These are phyloP conservation scores for Parathielavia appendiculata DNA, from an alignment of 495 filamentous ascomycete genomes.

Conservation along the genomic window DNA sequence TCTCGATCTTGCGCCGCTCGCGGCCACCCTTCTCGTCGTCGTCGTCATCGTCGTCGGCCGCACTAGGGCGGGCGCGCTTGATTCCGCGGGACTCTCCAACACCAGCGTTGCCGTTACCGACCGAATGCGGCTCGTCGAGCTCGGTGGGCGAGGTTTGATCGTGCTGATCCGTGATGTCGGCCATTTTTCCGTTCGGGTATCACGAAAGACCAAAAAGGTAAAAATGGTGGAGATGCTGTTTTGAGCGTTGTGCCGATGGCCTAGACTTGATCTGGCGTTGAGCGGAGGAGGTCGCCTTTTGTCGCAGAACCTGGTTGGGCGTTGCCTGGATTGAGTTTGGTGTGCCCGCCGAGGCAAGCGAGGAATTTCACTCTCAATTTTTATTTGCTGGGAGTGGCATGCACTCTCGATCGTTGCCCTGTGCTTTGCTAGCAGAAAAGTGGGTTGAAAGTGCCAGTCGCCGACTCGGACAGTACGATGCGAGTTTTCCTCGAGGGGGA, in stretches of 20 bases:
- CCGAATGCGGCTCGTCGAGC: slow-evolving; percentile 56
- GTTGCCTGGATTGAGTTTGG: slow-evolving; percentile 51
- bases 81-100: slow-evolving; percentile 68
- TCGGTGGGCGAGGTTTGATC: slow-evolving; percentile 55
- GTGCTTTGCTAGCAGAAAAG: slow-evolving; percentile 13
- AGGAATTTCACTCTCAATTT: slow-evolving; percentile 39
- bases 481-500: slow-evolving; percentile 2
- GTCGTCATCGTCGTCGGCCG: slow-evolving; percentile 92
- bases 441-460: slow-evolving; percentile 18
- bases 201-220: slow-evolving; percentile 43
- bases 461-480: slow-evolving; percentile 19
- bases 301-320: slow-evolving; percentile 51
- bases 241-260: slow-evolving; percentile 55
- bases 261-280: slow-evolving; percentile 55
- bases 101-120: slow-evolving; percentile 56
- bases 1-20: slow-evolving; percentile 99
- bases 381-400: slow-evolving; percentile 38
- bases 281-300: slow-evolving; percentile 48
- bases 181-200: slow-evolving; percentile 50
- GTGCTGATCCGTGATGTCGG: slow-evolving; percentile 59
- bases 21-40: slow-evolving; percentile 97
- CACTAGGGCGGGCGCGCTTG: slow-evolving; percentile 81
- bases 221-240: slow-evolving; percentile 53
- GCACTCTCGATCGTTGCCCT: slow-evolving; percentile 16
- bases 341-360: slow-evolving; percentile 46